Evolutionary conservation across 371 early-diverging fungal species (phyloP), one percentile per base, ranked within the genome.

Genomic region (Circinella umbellata): DNA sequence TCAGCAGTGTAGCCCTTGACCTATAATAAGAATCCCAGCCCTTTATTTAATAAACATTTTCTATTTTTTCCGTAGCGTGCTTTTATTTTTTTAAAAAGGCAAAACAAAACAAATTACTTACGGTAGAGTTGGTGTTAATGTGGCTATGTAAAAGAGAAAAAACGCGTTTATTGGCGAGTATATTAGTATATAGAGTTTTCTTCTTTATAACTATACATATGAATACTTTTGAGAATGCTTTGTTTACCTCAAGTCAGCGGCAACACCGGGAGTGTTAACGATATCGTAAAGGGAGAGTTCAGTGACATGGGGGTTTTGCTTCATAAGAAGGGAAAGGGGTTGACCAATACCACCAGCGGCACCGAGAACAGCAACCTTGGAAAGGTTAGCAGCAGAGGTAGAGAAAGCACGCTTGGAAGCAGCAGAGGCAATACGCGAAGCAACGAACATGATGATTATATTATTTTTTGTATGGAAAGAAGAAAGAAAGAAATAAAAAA

Each of bases 191-290:
- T 42, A 42, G 42, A 11, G 27, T 27, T 2, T 42, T 42, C 42
- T 42, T 42, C 42, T 9, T 9, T 42, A 42, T 0, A 9, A 42
- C 3, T 42, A 9, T 42, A 42, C 11, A 9, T 6, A 3, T 42
- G 6, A 2, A 42, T 42, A 42, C 11, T 9, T 9, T 42, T 27
- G 47, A 47, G 3, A 15, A 15, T 47, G 15, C 47, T n/a, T 14
- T 51, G 15, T 51, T 55, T 69, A 73, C 73, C 73, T 89, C 73
- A 99, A 86, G 78, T 99, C 99, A 73, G 98, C 98, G 65, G 98
- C 98, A 72, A 98, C 96, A 76, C 98, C 99, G 57, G 96, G 96
- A 72, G 96, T 93, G 93, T 96, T 96, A 85, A 92, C 93, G 73
- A 99, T 93, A 82, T 99, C 99, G 82, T 95, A 99, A 63, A 99